Base-by-base conservation (phyloP, 108 stramenopile genomes). In the Aureococcus anophagefferens region DNA sequence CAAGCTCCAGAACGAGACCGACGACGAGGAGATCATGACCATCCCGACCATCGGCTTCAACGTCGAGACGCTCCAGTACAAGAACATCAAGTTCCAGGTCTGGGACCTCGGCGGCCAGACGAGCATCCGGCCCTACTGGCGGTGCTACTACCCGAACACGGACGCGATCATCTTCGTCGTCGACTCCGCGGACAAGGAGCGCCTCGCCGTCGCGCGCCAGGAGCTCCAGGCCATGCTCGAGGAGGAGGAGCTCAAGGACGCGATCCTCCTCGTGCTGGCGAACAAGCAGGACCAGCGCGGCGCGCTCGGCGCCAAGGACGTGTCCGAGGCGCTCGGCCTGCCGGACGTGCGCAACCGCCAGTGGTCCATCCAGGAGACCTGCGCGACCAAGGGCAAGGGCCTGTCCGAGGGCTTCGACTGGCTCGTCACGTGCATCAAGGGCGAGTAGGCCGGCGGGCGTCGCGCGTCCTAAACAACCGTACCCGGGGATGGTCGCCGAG, bases 81-180 rank as follows among this genome's bases (percentile, higher is more conserved):
- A 98, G 70, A 99, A 99, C 83, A 99, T 99, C 75, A 86, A 97
- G 89, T 99, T 99, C 81, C 98, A 95, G 91, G 98, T 99, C 34
- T 99, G 98, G 98, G 98, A 99, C 77, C 80, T 99, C 45, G 98
- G 96, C 34, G 98, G 98, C 25, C 97, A 99, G 85, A 98, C 96
- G 5, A 91, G 88, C 66, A 99, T 99, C 75, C 93, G 98, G 66
- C 98, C 98, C 13, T 99, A 98, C 78, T 99, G 98, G 98, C 70
- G 98, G 76, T 94, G 93, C 87, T 99, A 98, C 74, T 99, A 98
- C 74, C 97, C 96, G 59, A 98, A 99, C 83, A 99, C 98, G 17
- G 97, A 99, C 82, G 98, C 96, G 44, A 96, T 99, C 69, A 96
- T 99, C 71, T 99, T 98, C 80, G 96, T 98, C 13, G 98, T 99